These are phyloP conservation scores for Leishmania gerbilli DNA, from an alignment of 208 protist species.

Conservation along the genomic window DNA sequence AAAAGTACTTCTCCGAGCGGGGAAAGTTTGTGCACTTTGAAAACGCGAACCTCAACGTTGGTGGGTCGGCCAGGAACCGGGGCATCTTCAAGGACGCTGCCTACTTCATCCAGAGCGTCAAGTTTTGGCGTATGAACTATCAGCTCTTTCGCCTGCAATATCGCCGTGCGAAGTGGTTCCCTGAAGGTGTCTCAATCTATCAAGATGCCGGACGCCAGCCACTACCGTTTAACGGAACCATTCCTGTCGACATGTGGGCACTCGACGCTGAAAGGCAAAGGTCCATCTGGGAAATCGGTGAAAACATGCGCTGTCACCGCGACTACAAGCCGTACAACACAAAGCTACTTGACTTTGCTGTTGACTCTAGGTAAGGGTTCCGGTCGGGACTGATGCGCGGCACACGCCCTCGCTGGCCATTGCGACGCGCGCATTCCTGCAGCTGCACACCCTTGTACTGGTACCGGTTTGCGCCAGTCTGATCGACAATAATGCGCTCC, in stretches of 20 bases:
- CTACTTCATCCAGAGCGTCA: background rate
- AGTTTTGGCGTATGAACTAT: constrained; percentile 33
- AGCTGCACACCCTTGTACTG: too few species aligned
- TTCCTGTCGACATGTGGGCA: constrained; percentile 41
- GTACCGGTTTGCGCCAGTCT: too few species aligned
- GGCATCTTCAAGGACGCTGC: constrained; percentile 20
- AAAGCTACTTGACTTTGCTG: constrained; percentile 10
- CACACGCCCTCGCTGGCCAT: background rate
- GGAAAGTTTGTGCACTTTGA: constrained; percentile 25
- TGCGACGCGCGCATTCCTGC: too few species aligned
- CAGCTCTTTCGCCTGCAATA: constrained; percentile 28
- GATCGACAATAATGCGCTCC: too few species aligned
- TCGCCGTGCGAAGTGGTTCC: constrained; percentile 27
- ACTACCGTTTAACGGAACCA: constrained; percentile 24
- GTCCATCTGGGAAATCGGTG: constrained; percentile 20
- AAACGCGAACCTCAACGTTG: constrained; percentile 25
- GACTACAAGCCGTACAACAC: constrained; percentile 17
- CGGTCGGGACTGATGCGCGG: background rate
- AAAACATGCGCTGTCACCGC: background rate
- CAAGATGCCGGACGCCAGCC: background rate
- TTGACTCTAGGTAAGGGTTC: background rate
- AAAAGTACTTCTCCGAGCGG: constrained; percentile 8
- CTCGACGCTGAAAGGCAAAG: constrained; percentile 14
- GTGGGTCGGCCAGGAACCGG: background rate
- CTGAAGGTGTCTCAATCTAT: background rate